Percentiles rank a stretch among this genome's conserved stretches.
These are phyloP conservation scores for Trypanosoma lewisi DNA, from an alignment of 208 protist species.

Conservation along the genomic window DNA sequence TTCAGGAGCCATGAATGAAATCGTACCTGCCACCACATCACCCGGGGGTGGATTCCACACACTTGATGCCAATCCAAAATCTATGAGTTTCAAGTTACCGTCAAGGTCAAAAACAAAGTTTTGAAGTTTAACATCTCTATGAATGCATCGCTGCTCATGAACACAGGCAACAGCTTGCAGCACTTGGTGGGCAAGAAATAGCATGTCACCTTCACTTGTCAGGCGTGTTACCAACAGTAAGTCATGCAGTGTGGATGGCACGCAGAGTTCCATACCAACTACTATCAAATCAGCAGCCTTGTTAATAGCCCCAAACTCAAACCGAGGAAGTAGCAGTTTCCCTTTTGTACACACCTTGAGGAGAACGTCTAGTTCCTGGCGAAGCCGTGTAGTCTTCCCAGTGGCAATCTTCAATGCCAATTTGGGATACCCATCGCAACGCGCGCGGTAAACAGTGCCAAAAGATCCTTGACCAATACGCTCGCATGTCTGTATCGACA, in stretches of 20 bases:
- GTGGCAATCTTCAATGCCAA: slow-evolving; percentile 86
- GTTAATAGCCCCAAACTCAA: slow-evolving; percentile 89
- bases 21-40: slow-evolving; percentile 87
- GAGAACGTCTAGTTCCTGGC: slow-evolving; percentile 81
- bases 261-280: slow-evolving; percentile 89
- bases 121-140: slow-evolving; percentile 91
- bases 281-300: slow-evolving; percentile 70
- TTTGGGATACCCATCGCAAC: slow-evolving; percentile 55
- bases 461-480: slow-evolving; percentile 87
- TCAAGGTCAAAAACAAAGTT: slow-evolving; percentile 91
- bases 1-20: slow-evolving; percentile 92
- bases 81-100: slow-evolving; percentile 88
- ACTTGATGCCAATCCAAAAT: slow-evolving; percentile 86
- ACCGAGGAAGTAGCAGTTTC: slow-evolving; percentile 74
- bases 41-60: slow-evolving; percentile 69
- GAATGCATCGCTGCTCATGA: slow-evolving; percentile 85
- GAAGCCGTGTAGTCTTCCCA: slow-evolving; percentile 73
- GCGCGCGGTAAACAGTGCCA: slow-evolving; percentile 84
- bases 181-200: slow-evolving; percentile 91
- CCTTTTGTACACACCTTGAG: slow-evolving; percentile 83
- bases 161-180: slow-evolving; percentile 86
- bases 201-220: slow-evolving; percentile 82
- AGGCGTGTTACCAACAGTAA: slow-evolving; percentile 73
- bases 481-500: slow-evolving; percentile 65
- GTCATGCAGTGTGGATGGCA: slow-evolving; percentile 86